Base-by-base conservation (phyloP, 768 basidiomycete species). In the Lactifluus pinguis region DNA sequence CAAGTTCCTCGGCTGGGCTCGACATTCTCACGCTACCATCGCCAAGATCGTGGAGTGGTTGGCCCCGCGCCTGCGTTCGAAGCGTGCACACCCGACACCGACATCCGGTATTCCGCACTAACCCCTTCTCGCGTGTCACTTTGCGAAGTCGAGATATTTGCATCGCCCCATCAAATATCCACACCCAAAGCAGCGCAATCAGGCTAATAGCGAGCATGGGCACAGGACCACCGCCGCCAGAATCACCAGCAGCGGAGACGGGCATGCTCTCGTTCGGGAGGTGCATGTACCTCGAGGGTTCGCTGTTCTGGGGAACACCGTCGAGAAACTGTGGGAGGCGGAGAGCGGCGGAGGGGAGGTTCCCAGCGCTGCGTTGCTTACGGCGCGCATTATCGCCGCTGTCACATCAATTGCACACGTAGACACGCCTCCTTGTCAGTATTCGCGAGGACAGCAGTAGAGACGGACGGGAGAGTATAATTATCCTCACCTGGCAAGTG, bases 1-100 rank as follows among this genome's bases (percentile, higher is more conserved):
- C 44, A 19, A 10, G 36, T 9, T 25, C 39, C 39, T 41, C 13
- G 29, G 39, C 45, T 32, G 32, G 9, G 4, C 30, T 25, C 13
- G 29, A 9, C 2, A 32, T 17, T 38, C 45, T 52, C 45, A 56
- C 15, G 19, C 60, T 17, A 25, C 29, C 17, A 9, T 38, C 15
- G 29, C 38, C 32, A 9, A 39, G 10, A 5, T 55, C 51, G 25
- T 62, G 61, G 0, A 62, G 61, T 5, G 61, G 61, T 6, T n/a
- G 51, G 7, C 61, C 39, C 17, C 30, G 38, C 56, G 61, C 61
- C 41, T 62, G 56, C 32, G 25, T 54, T 30, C 61, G 56, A n/a
- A 62, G 10, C 0, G n/a, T 49, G n/a, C 61, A 62, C 47, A 62
- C 61, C 0, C 61, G 61, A 54, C 61, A 62, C 41, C 61, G 61